Conservation (phyloP, 306 rosid genomes). For the Malus asiatica region DNA sequence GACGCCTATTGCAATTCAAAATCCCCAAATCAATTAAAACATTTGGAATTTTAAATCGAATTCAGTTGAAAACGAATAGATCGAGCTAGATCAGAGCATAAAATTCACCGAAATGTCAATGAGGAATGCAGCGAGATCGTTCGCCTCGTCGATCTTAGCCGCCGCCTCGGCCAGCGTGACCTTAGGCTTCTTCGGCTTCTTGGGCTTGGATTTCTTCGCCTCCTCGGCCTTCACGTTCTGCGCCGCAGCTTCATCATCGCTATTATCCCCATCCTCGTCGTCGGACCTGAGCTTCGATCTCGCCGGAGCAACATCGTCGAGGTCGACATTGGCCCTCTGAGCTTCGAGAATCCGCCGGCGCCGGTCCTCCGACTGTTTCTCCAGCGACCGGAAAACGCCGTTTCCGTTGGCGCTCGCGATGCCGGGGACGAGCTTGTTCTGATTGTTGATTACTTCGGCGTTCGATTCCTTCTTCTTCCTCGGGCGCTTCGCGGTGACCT, state of each 20-base stretch:
- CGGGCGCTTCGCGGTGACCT: conserved; percentile 78
- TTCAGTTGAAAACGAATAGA: conserved; percentile 23
- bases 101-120: conserved; percentile 54
- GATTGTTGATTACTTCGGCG: conserved; percentile 30
- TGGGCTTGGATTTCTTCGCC: conserved; percentile 70
- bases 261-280: conserved; percentile 41
- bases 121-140: conserved; percentile 54
- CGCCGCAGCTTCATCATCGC: conserved; percentile 35
- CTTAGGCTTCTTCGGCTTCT: conserved; percentile 88
- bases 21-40: not conserved
- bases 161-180: conserved; percentile 83
- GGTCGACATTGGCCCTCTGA: conserved; percentile 27
- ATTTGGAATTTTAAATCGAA: not conserved
- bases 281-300: conserved; percentile 64
- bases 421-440: conserved; percentile 25
- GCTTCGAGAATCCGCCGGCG: conserved; percentile 66
- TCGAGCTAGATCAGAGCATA: conserved; percentile 31
- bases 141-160: conserved; percentile 59
- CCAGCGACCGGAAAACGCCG: conserved; percentile 64
- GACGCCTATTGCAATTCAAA: conserved; percentile 32
- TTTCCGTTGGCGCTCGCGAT: conserved; percentile 30
- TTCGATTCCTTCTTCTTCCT: conserved; percentile 45
- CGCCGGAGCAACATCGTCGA: conserved; percentile 22
- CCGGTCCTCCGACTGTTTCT: conserved; percentile 75
- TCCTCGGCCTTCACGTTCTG: conserved; percentile 55